phyloP scores from a whole-genome alignment of 768 basidiomycete species.

The Boletus rex-veris region DNA sequence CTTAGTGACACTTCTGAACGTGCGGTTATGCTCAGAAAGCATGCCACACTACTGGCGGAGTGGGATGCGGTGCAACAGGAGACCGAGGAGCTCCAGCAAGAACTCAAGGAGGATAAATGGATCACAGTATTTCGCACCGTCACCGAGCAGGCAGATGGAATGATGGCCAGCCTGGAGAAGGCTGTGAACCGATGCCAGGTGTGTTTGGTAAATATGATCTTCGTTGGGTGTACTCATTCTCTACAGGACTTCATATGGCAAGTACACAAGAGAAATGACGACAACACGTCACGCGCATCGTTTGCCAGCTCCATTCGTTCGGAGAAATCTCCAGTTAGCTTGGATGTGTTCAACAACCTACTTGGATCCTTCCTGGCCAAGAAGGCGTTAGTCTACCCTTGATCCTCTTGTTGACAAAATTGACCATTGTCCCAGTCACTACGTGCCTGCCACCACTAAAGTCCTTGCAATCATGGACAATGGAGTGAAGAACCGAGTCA shows the following conservation, averaged over 20 bases:
- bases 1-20: conserved; percentile 40
- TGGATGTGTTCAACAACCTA: conserved; percentile 64
- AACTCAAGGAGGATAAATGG: conserved; percentile 97
- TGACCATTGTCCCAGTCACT: conserved; percentile 58
- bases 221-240: background rate
- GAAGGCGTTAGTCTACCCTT: conserved; percentile 62
- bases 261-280: conserved; percentile 60
- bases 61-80: conserved; percentile 83
- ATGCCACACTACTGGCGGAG: conserved; percentile 65
- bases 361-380: conserved; percentile 81
- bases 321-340: conserved; percentile 50
- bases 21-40: conserved; percentile 61
- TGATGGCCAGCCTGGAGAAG: conserved; percentile 97
- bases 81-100: conserved; percentile 78
- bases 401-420: conserved; percentile 3
- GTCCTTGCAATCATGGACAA: conserved; percentile 93
- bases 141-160: conserved; percentile 91
- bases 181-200: conserved; percentile 89
- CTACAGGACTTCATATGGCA: conserved; percentile 82
- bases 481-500: conserved; percentile 88
- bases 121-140: conserved; percentile 92
- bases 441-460: conserved; percentile 90
- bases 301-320: conserved; percentile 44
- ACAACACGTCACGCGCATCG: conserved; percentile 39
- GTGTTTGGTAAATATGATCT: conserved; percentile 23